Base-by-base conservation (phyloP, 495 filamentous ascomycete genomes). In the Aspergillus leporis region DNA sequence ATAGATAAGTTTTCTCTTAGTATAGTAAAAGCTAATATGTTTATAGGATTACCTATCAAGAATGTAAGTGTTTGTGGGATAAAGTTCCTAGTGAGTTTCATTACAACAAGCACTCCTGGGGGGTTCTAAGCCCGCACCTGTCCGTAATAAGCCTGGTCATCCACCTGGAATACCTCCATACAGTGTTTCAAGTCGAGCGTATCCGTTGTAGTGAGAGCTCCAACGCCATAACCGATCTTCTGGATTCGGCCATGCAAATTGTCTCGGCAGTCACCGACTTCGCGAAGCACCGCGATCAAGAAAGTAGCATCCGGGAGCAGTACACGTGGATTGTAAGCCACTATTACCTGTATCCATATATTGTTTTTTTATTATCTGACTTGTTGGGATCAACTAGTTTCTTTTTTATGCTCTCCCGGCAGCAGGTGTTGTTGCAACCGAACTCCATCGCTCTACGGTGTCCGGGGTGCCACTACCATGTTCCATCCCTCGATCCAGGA, bases 111-210 rank as follows among this genome's bases (percentile, higher is more conserved):
- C 40, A 19, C 36, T 76, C 19, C 63, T 73, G 38, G 62, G 9
- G 48, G 7, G 34, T 36, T 10, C 34, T 36, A 36, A 14, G 34
- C 34, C 34, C 34, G 34, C 34, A 36, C 34, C 34, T 36, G 34
- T 36, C 34, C 34, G 10, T 36, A 10, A 36, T 36, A 10, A 36
- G 34, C 13, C 34, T 36, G 34, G 34, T 57, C 10, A 52, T 74
- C 3, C 70, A 71, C 21, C 66, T 78, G 3, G 74, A 75, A n/a
- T 71, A 78, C 55, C 59, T 77, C 9, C 67, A 78, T 7, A 81
- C 78, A 31, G 67, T 77, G 12, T 82, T 84, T 54, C 71, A 83
- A 31, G 61, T 84, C 25, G 75, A 83, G 45, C 73, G 81, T 16
- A 75, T 79, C 7, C 63, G 82, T 53, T 67, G 77, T 41, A 73